phyloP scores from a whole-genome alignment of 1,284 basidiomycete genomes.

The Schizopora paradoxa region DNA sequence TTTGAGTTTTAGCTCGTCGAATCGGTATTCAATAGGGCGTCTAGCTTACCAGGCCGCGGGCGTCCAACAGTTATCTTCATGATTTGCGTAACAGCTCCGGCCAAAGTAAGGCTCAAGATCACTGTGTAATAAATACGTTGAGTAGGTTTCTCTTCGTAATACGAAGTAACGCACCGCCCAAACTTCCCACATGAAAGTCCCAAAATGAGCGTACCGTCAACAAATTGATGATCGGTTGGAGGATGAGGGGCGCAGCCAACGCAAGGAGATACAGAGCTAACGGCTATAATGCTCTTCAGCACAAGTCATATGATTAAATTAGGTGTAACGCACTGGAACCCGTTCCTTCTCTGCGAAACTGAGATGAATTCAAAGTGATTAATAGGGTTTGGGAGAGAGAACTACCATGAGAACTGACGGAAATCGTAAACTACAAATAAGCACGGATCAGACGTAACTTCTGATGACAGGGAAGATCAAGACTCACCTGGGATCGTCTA shows the following conservation, averaged over 20 bases:
- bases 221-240: slow-evolving; percentile 66
- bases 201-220: slow-evolving; percentile 75
- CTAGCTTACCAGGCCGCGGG: slow-evolving; percentile 66
- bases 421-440: slow-evolving; percentile 34
- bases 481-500: slow-evolving; percentile 71
- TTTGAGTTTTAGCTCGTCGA: neutral
- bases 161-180: slow-evolving; percentile 57
- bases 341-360: slow-evolving; percentile 71
- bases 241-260: slow-evolving; percentile 55
- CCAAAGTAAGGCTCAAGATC: slow-evolving; percentile 66
- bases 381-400: slow-evolving; percentile 8
- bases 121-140: slow-evolving; percentile 41
- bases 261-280: slow-evolving; percentile 64
- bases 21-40: neutral
- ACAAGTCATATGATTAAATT: neutral
- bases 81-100: slow-evolving; percentile 80
- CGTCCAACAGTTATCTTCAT: slow-evolving; percentile 87
- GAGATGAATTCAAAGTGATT: slow-evolving; percentile 38
- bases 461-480: neutral
- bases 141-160: slow-evolving; percentile 12
- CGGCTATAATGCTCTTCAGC: slow-evolving; percentile 41
- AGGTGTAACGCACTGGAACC: slow-evolving; percentile 55
- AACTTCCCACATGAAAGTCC: slow-evolving; percentile 81
- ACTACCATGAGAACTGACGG: slow-evolving; percentile 39
- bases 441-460: neutral